Evolutionary conservation across 257 asterid genomes (phyloP).

Genomic region (Petunia secreta): DNA sequence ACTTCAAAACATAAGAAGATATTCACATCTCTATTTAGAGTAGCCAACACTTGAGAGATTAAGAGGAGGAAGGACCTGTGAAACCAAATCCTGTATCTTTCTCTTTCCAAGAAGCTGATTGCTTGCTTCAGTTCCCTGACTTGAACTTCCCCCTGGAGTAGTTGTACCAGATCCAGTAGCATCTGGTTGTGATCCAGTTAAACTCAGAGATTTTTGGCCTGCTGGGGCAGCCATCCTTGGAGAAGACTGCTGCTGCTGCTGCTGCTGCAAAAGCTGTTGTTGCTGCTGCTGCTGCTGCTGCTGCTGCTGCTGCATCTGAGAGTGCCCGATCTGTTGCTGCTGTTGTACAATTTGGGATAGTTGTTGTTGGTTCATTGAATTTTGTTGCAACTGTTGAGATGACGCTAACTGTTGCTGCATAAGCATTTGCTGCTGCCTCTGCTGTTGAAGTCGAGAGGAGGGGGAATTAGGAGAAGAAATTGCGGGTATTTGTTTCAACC

Average conservation of each 20-base stretch:
- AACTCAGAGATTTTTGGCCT: conserved; percentile 78
- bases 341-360: conserved; percentile 79
- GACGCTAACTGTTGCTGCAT: conserved; percentile 70
- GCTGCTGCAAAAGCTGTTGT: conserved; percentile 48
- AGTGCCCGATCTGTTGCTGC: conserved; percentile 64
- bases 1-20: background rate
- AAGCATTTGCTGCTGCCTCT: conserved; percentile 53
- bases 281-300: conserved; percentile 40
- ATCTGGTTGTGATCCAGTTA: conserved; percentile 94
- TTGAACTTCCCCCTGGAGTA: conserved; percentile 92
- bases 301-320: conserved; percentile 58
- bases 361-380: conserved; percentile 65
- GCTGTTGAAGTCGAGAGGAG: conserved; percentile 68
- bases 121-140: conserved; percentile 92
- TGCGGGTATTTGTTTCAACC: conserved; percentile 79
- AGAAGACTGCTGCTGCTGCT: conserved; percentile 70
- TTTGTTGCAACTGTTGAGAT: conserved; percentile 64
- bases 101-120: conserved; percentile 92
- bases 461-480: conserved; percentile 75
- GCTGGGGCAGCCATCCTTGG: conserved; percentile 65
- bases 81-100: conserved; percentile 81
- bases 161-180: conserved; percentile 88
- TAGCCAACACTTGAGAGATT: conserved; percentile 13
- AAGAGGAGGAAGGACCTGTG: conserved; percentile 60
- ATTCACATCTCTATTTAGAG: background rate